phyloP scores from a whole-genome alignment of 768 basidiomycete genomes.

The Suillus discolor region DNA sequence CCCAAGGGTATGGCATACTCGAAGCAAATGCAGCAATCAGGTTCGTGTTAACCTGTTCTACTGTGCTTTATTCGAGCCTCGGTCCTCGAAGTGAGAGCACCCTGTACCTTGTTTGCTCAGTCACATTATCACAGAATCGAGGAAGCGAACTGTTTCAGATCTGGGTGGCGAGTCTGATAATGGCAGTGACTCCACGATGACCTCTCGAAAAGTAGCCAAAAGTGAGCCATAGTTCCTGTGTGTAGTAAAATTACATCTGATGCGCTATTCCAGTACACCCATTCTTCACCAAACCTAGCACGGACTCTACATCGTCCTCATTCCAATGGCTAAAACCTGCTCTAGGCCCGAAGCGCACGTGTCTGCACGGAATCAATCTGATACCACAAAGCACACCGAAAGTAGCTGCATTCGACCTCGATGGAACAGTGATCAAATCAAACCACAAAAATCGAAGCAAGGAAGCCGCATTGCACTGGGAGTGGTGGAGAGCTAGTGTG shows the following conservation, averaged over 20 bases:
- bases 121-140: neutral
- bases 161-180: conserved; percentile 12
- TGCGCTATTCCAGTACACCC: conserved; percentile 39
- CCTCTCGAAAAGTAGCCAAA: conserved; percentile 27
- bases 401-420: conserved; percentile 83
- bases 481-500: conserved; percentile 74
- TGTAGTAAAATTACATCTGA: neutral
- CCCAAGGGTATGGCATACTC: neutral
- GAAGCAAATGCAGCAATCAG: conserved; percentile 1
- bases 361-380: conserved; percentile 37
- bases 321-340: conserved; percentile 38
- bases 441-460: conserved; percentile 35
- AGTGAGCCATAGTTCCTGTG: conserved; percentile 18
- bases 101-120: neutral
- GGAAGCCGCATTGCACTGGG: conserved; percentile 39
- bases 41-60: neutral
- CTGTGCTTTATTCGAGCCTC: neutral
- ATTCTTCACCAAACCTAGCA: conserved; percentile 38
- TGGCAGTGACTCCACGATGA: conserved; percentile 17
- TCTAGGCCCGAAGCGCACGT: conserved; percentile 37
- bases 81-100: neutral
- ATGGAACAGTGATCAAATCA: conserved; percentile 80
- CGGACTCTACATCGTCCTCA: conserved; percentile 8
- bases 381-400: conserved; percentile 44
- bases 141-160: conserved; percentile 23